These are phyloP conservation scores for Colletotrichum spinosum DNA, from an alignment of 2,329 filamentous ascomycete genomes.

Conservation along the genomic window DNA sequence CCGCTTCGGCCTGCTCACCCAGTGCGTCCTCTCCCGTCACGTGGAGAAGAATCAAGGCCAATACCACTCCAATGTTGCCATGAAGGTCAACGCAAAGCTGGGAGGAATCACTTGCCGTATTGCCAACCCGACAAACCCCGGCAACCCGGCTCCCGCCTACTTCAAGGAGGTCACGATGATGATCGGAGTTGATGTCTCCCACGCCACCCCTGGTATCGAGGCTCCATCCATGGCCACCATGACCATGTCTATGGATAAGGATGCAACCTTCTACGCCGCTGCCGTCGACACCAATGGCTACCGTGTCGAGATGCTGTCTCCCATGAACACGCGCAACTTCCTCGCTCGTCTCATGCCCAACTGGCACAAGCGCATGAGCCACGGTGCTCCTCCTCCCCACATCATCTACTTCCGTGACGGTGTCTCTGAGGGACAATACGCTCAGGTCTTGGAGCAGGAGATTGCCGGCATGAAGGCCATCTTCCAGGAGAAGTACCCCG, in stretches of 20 bases:
- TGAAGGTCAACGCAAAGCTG: slow-evolving; percentile 98
- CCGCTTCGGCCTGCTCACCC: slow-evolving; percentile 84
- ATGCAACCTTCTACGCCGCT: slow-evolving; percentile 81
- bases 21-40: slow-evolving; percentile 80
- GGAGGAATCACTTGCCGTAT: slow-evolving; percentile 79
- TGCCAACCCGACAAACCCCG: slow-evolving; percentile 39
- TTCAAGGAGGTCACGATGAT: slow-evolving; percentile 60
- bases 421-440: slow-evolving; percentile 88
- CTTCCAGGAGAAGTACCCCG: slow-evolving; percentile 56
- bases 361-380: slow-evolving; percentile 72
- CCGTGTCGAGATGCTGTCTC: slow-evolving; percentile 81
- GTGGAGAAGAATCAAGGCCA: slow-evolving; percentile 79
- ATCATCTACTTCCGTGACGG: slow-evolving; percentile 95
- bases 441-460: slow-evolving; percentile 83
- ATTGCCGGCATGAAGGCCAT: slow-evolving; percentile 75
- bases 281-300: slow-evolving; percentile 85
- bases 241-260: slow-evolving; percentile 81
- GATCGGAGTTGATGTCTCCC: slow-evolving; percentile 92
- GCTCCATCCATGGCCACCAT: slow-evolving; percentile 87
- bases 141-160: slow-evolving; percentile 45
- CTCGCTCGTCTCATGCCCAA: slow-evolving; percentile 71
- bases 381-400: slow-evolving; percentile 65
- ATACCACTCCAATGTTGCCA: slow-evolving; percentile 92
- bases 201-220: slow-evolving; percentile 75
- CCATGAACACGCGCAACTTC: slow-evolving; percentile 73